phyloP scores from a whole-genome alignment of 768 basidiomycete species.

The Gautieria morchelliformis region DNA sequence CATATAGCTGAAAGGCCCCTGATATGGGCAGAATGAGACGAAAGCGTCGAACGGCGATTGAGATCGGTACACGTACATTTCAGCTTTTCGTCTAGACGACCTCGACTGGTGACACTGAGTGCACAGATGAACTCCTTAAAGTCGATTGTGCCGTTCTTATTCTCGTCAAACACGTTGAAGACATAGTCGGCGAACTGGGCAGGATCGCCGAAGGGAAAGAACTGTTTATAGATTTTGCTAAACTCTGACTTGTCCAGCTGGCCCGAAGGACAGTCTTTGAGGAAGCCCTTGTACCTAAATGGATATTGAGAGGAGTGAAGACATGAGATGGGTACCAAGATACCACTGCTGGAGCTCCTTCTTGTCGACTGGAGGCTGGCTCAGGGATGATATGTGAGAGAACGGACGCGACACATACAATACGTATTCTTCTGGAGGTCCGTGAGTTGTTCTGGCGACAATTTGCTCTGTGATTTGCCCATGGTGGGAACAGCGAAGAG shows the following conservation, averaged over 20 bases:
- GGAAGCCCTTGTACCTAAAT: conserved; percentile 94
- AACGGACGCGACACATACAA: conserved; percentile 42
- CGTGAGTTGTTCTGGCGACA: conserved; percentile 85
- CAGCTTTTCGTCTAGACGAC: conserved; percentile 92
- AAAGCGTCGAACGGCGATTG: not conserved
- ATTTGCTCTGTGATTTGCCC: conserved; percentile 97
- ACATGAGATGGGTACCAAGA: not conserved
- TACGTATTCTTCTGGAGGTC: conserved; percentile 98
- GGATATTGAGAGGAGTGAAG: not conserved
- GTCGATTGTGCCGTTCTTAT: conserved; percentile 95
- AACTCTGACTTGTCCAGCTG: conserved; percentile 95
- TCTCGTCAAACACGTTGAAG: conserved; percentile 94
- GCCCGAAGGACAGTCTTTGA: conserved; percentile 96
- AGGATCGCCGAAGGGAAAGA: conserved; percentile 99
- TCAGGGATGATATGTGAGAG: conserved; percentile 13
- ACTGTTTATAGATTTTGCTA: conserved; percentile 96
- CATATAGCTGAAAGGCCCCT: conserved; percentile 99
- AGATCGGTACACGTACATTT: conserved; percentile 58
- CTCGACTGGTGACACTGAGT: conserved; percentile 88
- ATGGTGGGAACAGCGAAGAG: conserved; percentile 35
- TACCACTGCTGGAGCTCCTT: conserved; percentile 94
- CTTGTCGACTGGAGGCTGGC: conserved; percentile 38
- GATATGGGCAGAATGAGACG: conserved; percentile 16
- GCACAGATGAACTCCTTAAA: conserved; percentile 99
- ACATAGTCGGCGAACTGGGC: conserved; percentile 95